These are phyloP conservation scores for Helotiales sp. DNA, from an alignment of 2,329 filamentous ascomycete species.

Conservation along the genomic window DNA sequence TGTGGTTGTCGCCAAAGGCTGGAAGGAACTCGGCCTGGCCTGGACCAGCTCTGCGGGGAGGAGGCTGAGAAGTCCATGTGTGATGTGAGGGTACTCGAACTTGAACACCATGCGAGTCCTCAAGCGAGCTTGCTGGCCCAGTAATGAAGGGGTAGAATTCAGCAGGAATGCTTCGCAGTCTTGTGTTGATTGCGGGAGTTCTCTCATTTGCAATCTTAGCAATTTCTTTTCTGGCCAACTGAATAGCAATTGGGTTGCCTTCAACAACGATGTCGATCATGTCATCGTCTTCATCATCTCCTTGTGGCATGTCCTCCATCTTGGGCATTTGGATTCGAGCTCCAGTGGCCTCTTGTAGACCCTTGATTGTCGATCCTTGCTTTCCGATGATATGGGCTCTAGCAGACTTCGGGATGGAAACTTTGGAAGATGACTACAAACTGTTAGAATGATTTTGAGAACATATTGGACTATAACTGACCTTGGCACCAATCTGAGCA, in stretches of 20 bases:
- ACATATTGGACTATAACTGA: conserved; percentile 44
- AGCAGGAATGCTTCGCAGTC: conserved; percentile 81
- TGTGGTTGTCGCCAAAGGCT: conserved; percentile 74
- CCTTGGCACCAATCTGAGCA: conserved; percentile 84
- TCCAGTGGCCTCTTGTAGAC: conserved; percentile 86
- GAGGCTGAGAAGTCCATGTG: conserved; percentile 70
- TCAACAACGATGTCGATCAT: conserved; percentile 87
- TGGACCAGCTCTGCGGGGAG: conserved; percentile 63
- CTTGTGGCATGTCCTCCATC: conserved; percentile 64
- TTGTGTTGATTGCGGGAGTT: conserved; percentile 79
- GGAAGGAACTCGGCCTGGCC: conserved; percentile 75
- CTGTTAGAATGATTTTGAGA: conserved; percentile 21
- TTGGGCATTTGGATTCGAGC: conserved; percentile 90
- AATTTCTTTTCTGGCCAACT: conserved; percentile 82
- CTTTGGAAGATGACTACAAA: conserved; percentile 66
- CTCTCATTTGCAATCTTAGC: conserved; percentile 87
- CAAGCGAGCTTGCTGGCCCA: conserved; percentile 72
- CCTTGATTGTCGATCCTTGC: conserved; percentile 86
- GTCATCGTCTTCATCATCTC: conserved; percentile 75
- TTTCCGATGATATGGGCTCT: conserved; percentile 93
- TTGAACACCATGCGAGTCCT: conserved; percentile 75
- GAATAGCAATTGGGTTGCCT: conserved; percentile 87
- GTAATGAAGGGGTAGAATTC: conserved; percentile 97
- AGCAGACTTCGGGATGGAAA: conserved; percentile 82
- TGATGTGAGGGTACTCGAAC: conserved; percentile 84